These are phyloP conservation scores for Colletotrichum graminicola DNA, from an alignment of 2,329 filamentous ascomycete species.

Conservation along the genomic window DNA sequence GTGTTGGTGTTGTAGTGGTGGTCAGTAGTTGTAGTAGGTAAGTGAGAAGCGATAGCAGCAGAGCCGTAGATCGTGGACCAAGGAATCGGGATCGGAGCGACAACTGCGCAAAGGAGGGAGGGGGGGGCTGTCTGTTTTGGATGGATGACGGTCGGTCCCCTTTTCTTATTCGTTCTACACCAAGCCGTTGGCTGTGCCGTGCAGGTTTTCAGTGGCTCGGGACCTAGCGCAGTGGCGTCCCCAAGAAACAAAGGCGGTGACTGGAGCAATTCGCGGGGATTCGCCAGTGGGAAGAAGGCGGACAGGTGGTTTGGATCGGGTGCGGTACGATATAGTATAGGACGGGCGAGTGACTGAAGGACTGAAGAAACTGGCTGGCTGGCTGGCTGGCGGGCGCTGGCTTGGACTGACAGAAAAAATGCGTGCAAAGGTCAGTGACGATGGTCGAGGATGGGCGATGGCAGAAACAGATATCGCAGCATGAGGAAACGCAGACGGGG, in stretches of 20 bases:
- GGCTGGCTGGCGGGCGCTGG: constrained; percentile 1
- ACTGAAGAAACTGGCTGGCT: constrained; percentile 22
- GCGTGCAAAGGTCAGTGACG: constrained; percentile 30
- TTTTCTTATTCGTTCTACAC: constrained; percentile 41
- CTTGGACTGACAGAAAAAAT: constrained; percentile 9
- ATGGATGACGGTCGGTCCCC: constrained; percentile 35
- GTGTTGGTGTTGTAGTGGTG: constrained; percentile 19
- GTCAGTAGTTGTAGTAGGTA: constrained; percentile 16
- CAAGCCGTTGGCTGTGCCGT: constrained; percentile 40
- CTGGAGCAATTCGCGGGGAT: constrained; percentile 42
- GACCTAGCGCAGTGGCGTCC: constrained; percentile 42
- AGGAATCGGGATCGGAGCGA: constrained; percentile 34
- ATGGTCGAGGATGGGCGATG: constrained; percentile 28
- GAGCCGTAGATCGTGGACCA: constrained; percentile 33
- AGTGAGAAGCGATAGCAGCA: constrained; percentile 17
- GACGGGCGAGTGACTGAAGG: constrained; percentile 15
- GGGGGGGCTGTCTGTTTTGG: constrained; percentile 31
- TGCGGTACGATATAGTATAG: neutral
- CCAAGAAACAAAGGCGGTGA: constrained; percentile 45
- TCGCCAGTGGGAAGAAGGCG: constrained; percentile 31
- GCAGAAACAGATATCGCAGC: constrained; percentile 35
- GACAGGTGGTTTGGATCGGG: constrained; percentile 6
- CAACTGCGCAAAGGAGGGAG: neutral
- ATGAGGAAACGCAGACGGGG: constrained; percentile 39
- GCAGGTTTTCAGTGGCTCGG: constrained; percentile 42